Percentiles rank a stretch among this genome's conserved stretches.
Evolutionary conservation across 2,329 filamentous ascomycete species (phyloP).

Genomic region (Exophiala oligosperma): DNA sequence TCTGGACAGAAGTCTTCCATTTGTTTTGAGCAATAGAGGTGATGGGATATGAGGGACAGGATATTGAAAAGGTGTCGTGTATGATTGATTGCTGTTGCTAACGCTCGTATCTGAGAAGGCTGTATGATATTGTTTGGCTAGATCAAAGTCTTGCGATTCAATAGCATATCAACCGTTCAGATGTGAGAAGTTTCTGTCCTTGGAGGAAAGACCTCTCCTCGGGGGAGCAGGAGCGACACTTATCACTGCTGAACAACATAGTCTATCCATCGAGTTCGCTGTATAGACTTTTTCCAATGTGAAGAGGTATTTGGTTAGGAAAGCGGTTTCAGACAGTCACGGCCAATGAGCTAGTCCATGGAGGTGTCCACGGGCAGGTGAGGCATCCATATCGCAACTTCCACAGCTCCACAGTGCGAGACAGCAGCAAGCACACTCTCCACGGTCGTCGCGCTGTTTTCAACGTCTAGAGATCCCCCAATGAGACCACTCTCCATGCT

Average conservation of each 20-base stretch:
- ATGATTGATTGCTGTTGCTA: neutral
- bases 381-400: neutral
- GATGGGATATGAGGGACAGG: neutral
- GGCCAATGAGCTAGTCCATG: too few species aligned
- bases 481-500: too few species aligned
- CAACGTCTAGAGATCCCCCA: too few species aligned
- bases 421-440: too few species aligned
- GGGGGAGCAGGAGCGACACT: neutral
- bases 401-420: too few species aligned
- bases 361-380: neutral
- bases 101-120: too few species aligned
- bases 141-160: neutral
- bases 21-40: neutral
- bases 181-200: neutral
- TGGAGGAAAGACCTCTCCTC: neutral
- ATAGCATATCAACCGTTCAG: neutral
- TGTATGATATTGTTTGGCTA: neutral
- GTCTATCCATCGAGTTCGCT: too few species aligned
- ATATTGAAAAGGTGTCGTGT: neutral
- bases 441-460: too few species aligned
- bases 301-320: too few species aligned
- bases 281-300: too few species aligned
- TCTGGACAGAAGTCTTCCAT: conserved; percentile 42
- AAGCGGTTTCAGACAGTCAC: too few species aligned
- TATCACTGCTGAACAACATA: neutral